Conservation (phyloP, 495 filamentous ascomycete genomes). For the Evernia prunastri region DNA sequence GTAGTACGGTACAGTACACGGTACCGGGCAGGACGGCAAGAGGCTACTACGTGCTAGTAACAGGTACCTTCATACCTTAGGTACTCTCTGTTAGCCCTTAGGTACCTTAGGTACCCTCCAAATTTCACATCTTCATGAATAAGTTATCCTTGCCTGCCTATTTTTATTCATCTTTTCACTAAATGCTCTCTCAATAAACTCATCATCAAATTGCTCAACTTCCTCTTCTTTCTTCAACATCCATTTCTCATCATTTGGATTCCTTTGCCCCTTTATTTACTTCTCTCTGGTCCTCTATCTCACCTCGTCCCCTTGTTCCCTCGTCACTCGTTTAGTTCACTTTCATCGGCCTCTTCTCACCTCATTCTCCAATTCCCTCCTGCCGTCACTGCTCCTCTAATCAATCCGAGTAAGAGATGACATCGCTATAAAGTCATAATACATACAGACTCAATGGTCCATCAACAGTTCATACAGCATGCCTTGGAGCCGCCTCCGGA, state of each 20-base stretch:
- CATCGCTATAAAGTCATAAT: neutral
- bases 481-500: slow-evolving; percentile 35
- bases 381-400: neutral
- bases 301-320: neutral
- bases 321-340: slow-evolving; percentile 17
- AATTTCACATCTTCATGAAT: too few relatives aligned
- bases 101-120: too few relatives aligned
- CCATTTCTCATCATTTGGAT: neutral
- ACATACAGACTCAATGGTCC: slow-evolving; percentile 19
- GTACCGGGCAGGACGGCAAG: too few relatives aligned
- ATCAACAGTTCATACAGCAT: slow-evolving; percentile 21
- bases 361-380: neutral
- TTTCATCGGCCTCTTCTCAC: slow-evolving; percentile 2
- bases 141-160: too few relatives aligned
- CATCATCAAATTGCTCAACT: too few relatives aligned
- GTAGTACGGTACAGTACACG: too few relatives aligned
- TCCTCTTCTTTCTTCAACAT: neutral
- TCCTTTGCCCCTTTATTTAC: neutral
- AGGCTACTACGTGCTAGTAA: too few relatives aligned
- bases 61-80: too few relatives aligned
- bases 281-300: too few relatives aligned
- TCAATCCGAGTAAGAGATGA: neutral
- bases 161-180: too few relatives aligned
- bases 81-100: too few relatives aligned
- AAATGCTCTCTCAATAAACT: too few relatives aligned